These are phyloP conservation scores for Pterocarpus santalinus DNA, from an alignment of 306 rosid genomes.

Conservation along the genomic window DNA sequence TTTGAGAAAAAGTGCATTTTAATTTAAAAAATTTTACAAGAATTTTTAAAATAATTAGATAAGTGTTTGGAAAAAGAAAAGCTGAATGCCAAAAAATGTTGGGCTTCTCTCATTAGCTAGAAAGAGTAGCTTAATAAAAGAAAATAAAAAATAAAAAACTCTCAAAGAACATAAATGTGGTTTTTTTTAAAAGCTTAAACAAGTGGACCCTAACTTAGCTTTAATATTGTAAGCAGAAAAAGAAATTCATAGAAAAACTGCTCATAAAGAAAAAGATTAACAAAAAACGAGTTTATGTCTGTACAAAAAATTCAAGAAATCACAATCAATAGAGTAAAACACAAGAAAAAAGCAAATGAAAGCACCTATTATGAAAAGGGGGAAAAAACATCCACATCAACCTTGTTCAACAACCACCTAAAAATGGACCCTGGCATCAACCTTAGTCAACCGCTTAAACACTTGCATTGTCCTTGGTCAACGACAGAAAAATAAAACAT, in stretches of 20 bases:
- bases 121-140: neutral
- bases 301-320: neutral
- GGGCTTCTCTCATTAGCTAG: neutral
- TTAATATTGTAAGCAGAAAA: constrained; percentile 17
- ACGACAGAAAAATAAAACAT: neutral
- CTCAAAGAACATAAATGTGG: neutral
- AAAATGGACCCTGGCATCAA: too few relatives aligned
- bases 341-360: constrained; percentile 17
- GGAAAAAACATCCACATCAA: neutral
- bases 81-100: neutral
- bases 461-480: neutral
- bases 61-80: too few relatives aligned
- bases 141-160: neutral
- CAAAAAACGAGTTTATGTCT: neutral
- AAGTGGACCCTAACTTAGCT: neutral
- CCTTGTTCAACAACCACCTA: neutral
- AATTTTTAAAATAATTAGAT: neutral
- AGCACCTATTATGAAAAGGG: neutral
- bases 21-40: too few relatives aligned
- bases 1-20: neutral
- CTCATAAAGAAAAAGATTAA: neutral
- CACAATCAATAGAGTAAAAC: neutral
- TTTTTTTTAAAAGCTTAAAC: neutral
- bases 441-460: too few relatives aligned
- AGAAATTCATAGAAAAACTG: constrained; percentile 17